Percentiles rank a stretch among this genome's conserved stretches.
Evolutionary conservation across 2,329 filamentous ascomycete genomes (phyloP).

Genomic region (Aspergillus terreus): DNA sequence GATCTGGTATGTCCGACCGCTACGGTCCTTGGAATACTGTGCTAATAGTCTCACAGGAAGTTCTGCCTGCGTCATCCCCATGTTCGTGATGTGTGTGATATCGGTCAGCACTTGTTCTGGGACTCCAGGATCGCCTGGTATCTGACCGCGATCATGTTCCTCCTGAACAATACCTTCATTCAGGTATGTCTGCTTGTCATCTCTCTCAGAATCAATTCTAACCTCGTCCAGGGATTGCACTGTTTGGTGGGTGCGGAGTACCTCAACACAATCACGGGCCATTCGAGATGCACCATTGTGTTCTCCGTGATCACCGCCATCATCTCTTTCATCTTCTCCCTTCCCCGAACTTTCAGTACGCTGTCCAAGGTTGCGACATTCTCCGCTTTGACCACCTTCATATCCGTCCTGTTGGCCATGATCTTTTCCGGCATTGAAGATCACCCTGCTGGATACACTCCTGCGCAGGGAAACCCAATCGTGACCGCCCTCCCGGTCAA

Average conservation of each 20-base stretch:
- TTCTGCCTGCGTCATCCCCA: slow-evolving; percentile 90
- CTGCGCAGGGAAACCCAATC: slow-evolving; percentile 58
- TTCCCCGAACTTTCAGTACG: slow-evolving; percentile 80
- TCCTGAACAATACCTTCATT: slow-evolving; percentile 92
- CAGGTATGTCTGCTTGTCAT: slow-evolving; percentile 46
- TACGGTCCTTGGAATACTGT: slow-evolving; percentile 6
- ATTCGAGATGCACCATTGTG: slow-evolving; percentile 70
- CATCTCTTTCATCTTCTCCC: slow-evolving; percentile 72
- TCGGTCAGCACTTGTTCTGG: slow-evolving; percentile 94
- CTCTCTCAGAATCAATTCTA: too few species aligned
- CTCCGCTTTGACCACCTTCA: slow-evolving; percentile 83
- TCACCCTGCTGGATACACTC: slow-evolving; percentile 66
- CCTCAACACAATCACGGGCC: slow-evolving; percentile 79
- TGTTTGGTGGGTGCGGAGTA: slow-evolving; percentile 82
- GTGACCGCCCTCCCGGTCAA: slow-evolving; percentile 65
- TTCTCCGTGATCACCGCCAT: slow-evolving; percentile 73
- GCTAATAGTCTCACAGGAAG: slow-evolving; percentile 56
- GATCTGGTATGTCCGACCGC: slow-evolving; percentile 50
- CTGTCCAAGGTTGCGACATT: slow-evolving; percentile 74
- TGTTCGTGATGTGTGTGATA: slow-evolving; percentile 87
- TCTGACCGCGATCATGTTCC: slow-evolving; percentile 76
- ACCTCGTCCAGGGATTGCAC: slow-evolving; percentile 60
- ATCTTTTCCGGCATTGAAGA: slow-evolving; percentile 75
- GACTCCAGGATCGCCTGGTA: slow-evolving; percentile 69
- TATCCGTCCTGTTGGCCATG: slow-evolving; percentile 79